Evolutionary conservation across 169 alveolate species (phyloP), one percentile per base, ranked within the genome.

Genomic region (Ichthyophthirius multifiliis): DNA sequence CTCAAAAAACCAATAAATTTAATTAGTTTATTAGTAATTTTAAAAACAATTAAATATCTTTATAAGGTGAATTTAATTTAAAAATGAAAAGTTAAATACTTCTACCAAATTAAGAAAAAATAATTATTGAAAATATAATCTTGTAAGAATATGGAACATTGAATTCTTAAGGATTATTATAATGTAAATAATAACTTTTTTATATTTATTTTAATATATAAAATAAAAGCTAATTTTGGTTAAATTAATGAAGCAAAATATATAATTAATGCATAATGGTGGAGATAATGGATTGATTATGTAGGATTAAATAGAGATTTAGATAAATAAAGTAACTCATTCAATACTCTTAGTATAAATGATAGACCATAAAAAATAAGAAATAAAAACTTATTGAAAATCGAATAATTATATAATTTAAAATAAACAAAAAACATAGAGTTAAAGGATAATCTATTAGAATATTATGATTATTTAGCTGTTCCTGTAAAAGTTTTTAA

Each of bases 381-480:
- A 34, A 65, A 65, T 12, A 31, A 65, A 35, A 18, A 16, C 23
- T 34, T 65, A 3, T 16, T 65, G 23, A 32, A 65, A 34, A 46
- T 31, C 2, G 75, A 31, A 15, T 32, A 65, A 65, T 34, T 65
- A 65, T 65, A 65, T 41, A 65, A 34, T 32, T 65, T 65, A 1
- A 32, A 32, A 65, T 32, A 31, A 13, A 32, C 46, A 2, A 18
- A 47, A 15, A 32, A 16, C n/a, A 23, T 62, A 1, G 35, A n/a
- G 20, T 18, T 83, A 41, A 83, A 83, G 43, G 67, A 48, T 0
- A 46, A 83, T 76, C 55, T 83, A 0, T 18, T 83, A 7, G 89
- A 83, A 44, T 83, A 83, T 32, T 47, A 76, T 63, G 84, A 83
- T 20, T 83, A 67, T 48, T 79, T 63, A 45, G 89, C 89, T 1